A percentile compares a stretch with the other conserved stretches of the same genome.
phyloP scores from a whole-genome alignment of 2,329 filamentous ascomycete genomes.

The Aspergillus aculeatinus region DNA sequence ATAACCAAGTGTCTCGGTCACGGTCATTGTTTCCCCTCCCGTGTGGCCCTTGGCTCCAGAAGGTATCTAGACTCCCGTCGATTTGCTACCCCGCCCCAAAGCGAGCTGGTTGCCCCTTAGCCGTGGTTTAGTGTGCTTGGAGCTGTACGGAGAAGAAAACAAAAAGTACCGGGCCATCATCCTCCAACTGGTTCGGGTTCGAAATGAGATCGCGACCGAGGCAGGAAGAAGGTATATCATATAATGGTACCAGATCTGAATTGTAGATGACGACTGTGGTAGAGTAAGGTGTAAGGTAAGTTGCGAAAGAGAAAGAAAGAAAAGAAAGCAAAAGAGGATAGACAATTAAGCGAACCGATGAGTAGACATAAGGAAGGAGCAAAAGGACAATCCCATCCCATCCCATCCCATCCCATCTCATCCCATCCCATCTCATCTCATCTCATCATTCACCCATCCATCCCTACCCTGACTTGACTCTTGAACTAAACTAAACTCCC shows the following conservation, averaged over 20 bases:
- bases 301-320: not conserved
- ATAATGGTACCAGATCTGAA: not conserved
- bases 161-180: conserved; percentile 4
- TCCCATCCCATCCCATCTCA: no score
- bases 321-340: not conserved
- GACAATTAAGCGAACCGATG: not conserved
- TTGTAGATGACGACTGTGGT: not conserved
- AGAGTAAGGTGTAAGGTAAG: not conserved
- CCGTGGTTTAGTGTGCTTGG: conserved; percentile 6
- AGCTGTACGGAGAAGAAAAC: not conserved
- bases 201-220: not conserved
- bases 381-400: no score
- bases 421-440: no score
- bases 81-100: conserved; percentile 21
- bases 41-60: conserved; percentile 14
- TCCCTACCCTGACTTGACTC: no score
- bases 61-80: conserved; percentile 18
- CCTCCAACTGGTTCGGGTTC: not conserved
- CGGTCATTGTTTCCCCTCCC: conserved; percentile 4
- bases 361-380: not conserved
- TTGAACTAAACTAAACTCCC: conserved; percentile 10
- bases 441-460: no score
- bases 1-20: not conserved
- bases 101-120: conserved; percentile 6
- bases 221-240: not conserved